Base-by-base conservation (phyloP, 140 eudicot species). In the Oenanthe javanica region DNA sequence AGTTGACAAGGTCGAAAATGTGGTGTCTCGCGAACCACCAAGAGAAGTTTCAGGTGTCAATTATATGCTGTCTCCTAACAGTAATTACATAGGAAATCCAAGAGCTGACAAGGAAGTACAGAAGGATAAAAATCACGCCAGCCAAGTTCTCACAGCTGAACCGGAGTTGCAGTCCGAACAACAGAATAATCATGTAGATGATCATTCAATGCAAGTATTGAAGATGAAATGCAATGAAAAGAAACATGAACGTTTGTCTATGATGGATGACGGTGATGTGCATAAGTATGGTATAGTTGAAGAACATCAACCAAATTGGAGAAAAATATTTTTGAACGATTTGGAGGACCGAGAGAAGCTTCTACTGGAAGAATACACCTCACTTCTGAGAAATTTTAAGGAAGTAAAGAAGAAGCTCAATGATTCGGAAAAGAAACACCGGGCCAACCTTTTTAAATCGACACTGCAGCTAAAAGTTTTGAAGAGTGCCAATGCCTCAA, bases 301-400 rank as follows among this genome's bases (percentile, higher is more conserved):
- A 72, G 88, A 79, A 54, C 85, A 79, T 57, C 82, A 85, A 81
- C 84, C 88, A 21, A 86, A 87, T 38, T 89, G 91, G 90, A 86
- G 79, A 67, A 63, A 55, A 23, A 72, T 87, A 49, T 84, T 80
- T 57, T 64, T 84, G 72, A 86, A 79, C 38, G 91, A 79, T 23
- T 81, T 86, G 42, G 97, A 90, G 77, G 93, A 89, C 57, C 85
- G 89, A 79, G 93, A 93, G 79, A 82, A 82, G 83, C 82, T 89
- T 81, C 78, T 93, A 42, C 63, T 89, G 46, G 81, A 89, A 54
- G 96, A 91, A 82, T 93, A 89, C 83, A 85, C 90, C 0, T 78
- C 91, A 36, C 77, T 89, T 19, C 87, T 93, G 31, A 81, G 80
- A 69, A 89, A 80, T 80, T 91, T 83, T 84, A 93, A 87, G 85